Base-by-base conservation (phyloP, 2,329 filamentous ascomycete species). In the Aspergillus hiratsukae region DNA sequence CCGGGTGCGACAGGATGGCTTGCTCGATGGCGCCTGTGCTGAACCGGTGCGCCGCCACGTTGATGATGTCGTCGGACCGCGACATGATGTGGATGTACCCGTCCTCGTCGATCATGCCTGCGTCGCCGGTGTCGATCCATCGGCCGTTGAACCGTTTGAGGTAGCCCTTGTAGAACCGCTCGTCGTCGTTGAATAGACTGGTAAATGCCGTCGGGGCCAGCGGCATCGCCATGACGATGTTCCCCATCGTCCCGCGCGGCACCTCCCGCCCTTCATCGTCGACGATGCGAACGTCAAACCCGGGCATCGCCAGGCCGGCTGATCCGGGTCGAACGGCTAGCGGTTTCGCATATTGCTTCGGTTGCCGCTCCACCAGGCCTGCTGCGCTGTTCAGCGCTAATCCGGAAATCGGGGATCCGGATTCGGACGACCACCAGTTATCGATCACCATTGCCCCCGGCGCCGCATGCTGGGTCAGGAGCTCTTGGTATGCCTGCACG, bases 71-170 rank as follows among this genome's bases (percentile, higher is more conserved):
- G 75, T 97, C 92, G 31, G 81, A 81, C 53, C 84, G 73, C 3
- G 80, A 79, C 82, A 87, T 86, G 63, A 87, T 79, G 64, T 85
- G 81, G 31, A 86, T 78, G 63, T 85, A 85, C 4, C 83, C 84
- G 43, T 93, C 87, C 14, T 81, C 72, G 68, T 97, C 92, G 56
- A 97, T 85, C 79, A 91, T 86, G 0, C 93, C 92, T 0, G 91
- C 88, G 70, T 97, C 92, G 2, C 92, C 93, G 0, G 92, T 97
- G 69, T 97, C 92, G 46, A 97, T 75, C 90, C 90, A 97, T 64
- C 83, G 83, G 0, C 91, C 90, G 5, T 83, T 66, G 68, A 97
- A 97, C 14, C 92, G 81, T 72, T 88, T 88, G 62, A 96, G 75
- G 66, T 97, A 97, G 1, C 91, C 85, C 60, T 83, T 87, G 72